Percentiles rank a stretch among this genome's conserved stretches.
Evolutionary conservation across 257 asterid genomes (phyloP).

Genomic region (Jacaranda mimosifolia): DNA sequence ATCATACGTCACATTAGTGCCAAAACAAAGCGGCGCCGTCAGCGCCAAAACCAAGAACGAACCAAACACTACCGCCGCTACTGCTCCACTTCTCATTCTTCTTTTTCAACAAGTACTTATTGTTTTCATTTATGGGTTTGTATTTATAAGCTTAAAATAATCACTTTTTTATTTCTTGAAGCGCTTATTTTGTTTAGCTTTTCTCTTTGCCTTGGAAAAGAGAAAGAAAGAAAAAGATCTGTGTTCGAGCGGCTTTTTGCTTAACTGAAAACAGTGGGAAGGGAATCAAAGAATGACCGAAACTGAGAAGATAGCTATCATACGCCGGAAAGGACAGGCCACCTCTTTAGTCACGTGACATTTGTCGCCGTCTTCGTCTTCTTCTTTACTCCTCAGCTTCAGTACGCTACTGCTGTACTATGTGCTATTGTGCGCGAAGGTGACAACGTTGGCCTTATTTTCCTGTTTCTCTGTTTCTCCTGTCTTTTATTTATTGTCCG

Average conservation of each 20-base stretch:
- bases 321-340: slow-evolving; percentile 52
- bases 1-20: slow-evolving; percentile 79
- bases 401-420: background rate
- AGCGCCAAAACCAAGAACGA: slow-evolving; percentile 41
- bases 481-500: background rate
- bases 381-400: slow-evolving; percentile 8
- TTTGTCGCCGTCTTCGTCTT: slow-evolving; percentile 22
- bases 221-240: slow-evolving; percentile 19
- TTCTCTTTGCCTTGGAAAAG: slow-evolving; percentile 33
- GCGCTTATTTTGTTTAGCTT: slow-evolving; percentile 33
- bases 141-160: background rate
- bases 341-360: slow-evolving; percentile 32
- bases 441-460: background rate
- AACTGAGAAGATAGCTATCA: slow-evolving; percentile 32
- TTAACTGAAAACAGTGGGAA: slow-evolving; percentile 11
- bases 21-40: slow-evolving; percentile 50
- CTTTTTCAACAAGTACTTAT: background rate
- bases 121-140: background rate
- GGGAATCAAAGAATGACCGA: background rate
- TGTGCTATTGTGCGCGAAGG: slow-evolving; percentile 28
- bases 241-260: background rate
- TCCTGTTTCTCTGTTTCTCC: background rate
- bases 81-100: slow-evolving; percentile 34
- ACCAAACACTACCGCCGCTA: slow-evolving; percentile 30
- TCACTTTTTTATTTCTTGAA: slow-evolving; percentile 29